Percentiles rank a stretch among this genome's conserved stretches.
Conservation (phyloP, 192 early-diverging fungal species). For the Coemansia brasiliensis region DNA sequence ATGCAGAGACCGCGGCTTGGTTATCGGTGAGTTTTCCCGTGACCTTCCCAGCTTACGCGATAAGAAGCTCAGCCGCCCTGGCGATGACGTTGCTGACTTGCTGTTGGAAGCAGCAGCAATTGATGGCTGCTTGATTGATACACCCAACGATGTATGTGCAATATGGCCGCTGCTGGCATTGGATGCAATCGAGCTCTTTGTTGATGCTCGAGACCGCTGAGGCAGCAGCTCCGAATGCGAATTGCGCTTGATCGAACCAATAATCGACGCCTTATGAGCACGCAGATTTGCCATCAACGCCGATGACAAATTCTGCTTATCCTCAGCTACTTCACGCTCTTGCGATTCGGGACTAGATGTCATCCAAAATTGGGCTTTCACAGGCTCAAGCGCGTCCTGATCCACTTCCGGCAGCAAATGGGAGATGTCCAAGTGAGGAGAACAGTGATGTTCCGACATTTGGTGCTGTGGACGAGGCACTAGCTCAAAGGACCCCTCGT, state of each 20-base stretch:
- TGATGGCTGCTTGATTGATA: neutral
- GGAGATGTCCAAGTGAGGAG: neutral
- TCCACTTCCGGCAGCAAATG: neutral
- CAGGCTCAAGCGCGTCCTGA: neutral
- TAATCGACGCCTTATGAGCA: conserved; percentile 37
- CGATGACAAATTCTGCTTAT: conserved; percentile 15
- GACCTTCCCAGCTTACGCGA: conserved; percentile 11
- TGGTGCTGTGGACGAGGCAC: conserved; percentile 1
- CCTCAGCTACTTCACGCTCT: conserved; percentile 17
- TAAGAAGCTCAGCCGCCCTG: conserved; percentile 11
- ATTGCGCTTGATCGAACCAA: conserved; percentile 38
- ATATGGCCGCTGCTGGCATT: neutral
- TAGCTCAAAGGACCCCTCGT: conserved; percentile 35
- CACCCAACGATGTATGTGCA: too few relatives aligned
- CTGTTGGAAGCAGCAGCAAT: neutral
- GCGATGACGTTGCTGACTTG: conserved; percentile 6
- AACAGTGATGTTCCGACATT: neutral
- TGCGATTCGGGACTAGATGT: conserved; percentile 43
- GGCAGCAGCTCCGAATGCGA: conserved; percentile 13
- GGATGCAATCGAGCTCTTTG: conserved; percentile 2
- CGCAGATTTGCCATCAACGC: conserved; percentile 32
- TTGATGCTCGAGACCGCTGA: conserved; percentile 5
- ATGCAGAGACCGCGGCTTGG: neutral
- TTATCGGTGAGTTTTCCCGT: neutral
- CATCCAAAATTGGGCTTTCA: conserved; percentile 48